A percentile compares a stretch with the other conserved stretches of the same genome.
These are phyloP conservation scores for Alternaria conjuncta DNA, from an alignment of 2,329 filamentous ascomycete genomes.

Conservation along the genomic window DNA sequence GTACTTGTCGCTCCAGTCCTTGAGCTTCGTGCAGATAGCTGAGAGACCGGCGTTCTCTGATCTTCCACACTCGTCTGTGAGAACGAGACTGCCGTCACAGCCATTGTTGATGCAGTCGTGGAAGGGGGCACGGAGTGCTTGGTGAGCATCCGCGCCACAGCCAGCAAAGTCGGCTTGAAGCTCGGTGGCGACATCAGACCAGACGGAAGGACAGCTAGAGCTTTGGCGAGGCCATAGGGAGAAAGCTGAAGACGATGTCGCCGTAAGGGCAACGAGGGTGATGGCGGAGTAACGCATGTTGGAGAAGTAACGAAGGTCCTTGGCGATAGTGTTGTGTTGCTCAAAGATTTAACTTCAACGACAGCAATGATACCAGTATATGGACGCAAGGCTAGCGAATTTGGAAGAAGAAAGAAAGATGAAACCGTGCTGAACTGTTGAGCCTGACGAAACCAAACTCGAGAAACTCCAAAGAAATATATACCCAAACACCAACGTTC, in stretches of 20 bases:
- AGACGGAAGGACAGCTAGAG: slow-evolving; percentile 25
- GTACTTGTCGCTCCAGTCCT: slow-evolving; percentile 49
- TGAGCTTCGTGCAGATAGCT: slow-evolving; percentile 49
- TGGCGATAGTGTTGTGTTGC: background rate
- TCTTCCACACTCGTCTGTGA: slow-evolving; percentile 36
- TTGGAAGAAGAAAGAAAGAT: background rate
- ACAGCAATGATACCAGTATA: background rate
- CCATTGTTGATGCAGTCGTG: slow-evolving; percentile 39
- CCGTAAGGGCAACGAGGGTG: background rate
- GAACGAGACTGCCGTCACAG: slow-evolving; percentile 35
- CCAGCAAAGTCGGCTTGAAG: slow-evolving; percentile 22
- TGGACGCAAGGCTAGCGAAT: background rate
- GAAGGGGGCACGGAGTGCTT: slow-evolving; percentile 31
- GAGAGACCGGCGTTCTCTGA: slow-evolving; percentile 53
- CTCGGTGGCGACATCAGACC: slow-evolving; percentile 23
- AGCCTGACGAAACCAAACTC: background rate
- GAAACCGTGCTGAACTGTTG: background rate
- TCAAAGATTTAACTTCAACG: background rate
- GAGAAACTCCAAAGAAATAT: background rate
- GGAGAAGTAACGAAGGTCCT: background rate
- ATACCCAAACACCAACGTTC: background rate
- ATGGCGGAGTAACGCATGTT: background rate
- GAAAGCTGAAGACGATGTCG: background rate
- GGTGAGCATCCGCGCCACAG: slow-evolving; percentile 29
- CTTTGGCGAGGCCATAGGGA: slow-evolving; percentile 14